Conservation (phyloP, 345 rosid genomes). For the Populus pruinosa region DNA sequence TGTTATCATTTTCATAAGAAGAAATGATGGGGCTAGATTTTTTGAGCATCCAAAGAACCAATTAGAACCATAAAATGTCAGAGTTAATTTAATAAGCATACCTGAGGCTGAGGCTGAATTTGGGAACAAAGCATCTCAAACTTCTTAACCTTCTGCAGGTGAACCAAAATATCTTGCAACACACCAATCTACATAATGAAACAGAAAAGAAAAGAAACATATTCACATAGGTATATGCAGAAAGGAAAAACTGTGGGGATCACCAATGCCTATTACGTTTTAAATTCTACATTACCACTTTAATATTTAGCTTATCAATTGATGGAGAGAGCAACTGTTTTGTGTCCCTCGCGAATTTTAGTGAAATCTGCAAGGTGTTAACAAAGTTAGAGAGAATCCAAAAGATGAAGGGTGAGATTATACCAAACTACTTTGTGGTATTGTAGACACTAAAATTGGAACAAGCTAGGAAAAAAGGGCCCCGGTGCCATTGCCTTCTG, state of each 20-base stretch:
- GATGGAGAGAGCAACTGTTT: constrained; percentile 46
- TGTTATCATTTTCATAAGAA: constrained; percentile 8
- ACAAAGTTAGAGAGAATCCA: constrained; percentile 21
- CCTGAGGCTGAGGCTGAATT: constrained; percentile 66
- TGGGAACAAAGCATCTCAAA: constrained; percentile 53
- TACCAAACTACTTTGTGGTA: neutral
- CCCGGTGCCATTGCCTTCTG: too few species aligned
- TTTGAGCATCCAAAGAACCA: neutral
- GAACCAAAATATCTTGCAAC: constrained; percentile 53
- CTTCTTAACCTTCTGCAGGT: constrained; percentile 50
- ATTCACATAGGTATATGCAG: neutral
- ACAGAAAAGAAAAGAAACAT: neutral
- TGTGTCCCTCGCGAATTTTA: constrained; percentile 47
- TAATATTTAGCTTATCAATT: constrained; percentile 44
- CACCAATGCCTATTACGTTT: neutral
- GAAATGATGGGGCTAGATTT: neutral
- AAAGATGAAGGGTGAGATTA: neutral
- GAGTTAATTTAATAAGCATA: constrained; percentile 22
- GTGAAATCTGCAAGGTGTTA: constrained; percentile 54
- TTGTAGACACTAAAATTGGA: neutral
- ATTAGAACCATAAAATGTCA: constrained; percentile 5
- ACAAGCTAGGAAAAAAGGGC: too few species aligned
- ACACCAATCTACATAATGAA: constrained; percentile 42
- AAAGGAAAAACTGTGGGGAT: neutral
- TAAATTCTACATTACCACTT: constrained; percentile 37